Conservation (phyloP, 305 asterid genomes). For the Fraxinus paxiana region DNA sequence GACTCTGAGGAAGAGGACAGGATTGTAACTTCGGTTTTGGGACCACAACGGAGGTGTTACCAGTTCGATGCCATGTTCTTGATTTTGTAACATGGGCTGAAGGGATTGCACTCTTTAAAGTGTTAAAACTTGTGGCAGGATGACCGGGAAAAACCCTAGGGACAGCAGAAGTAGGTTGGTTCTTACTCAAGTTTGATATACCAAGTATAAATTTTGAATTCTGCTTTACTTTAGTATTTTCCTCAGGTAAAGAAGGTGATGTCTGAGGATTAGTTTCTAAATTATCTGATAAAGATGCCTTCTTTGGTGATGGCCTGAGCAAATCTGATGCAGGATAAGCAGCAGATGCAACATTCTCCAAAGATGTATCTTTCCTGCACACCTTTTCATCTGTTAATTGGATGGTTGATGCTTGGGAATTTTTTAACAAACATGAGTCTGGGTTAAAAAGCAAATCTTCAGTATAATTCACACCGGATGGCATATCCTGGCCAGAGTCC, state of each 20-base stretch:
- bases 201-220: constrained; percentile 29
- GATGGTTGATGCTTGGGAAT: constrained; percentile 22
- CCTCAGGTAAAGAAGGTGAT: constrained; percentile 29
- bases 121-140: constrained; percentile 32
- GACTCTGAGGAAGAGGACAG: constrained; percentile 36
- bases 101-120: constrained; percentile 33
- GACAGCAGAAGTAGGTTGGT: constrained; percentile 35
- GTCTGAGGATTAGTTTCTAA: constrained; percentile 25
- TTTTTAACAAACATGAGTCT: constrained; percentile 29
- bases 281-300: constrained; percentile 22
- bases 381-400: constrained; percentile 32
- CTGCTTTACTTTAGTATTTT: constrained; percentile 30
- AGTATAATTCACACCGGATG: constrained; percentile 41
- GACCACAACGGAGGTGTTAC: constrained; percentile 32
- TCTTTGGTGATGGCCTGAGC: constrained; percentile 24
- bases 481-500: constrained; percentile 35
- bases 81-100: constrained; percentile 49
- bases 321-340: constrained; percentile 24
- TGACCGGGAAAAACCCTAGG: constrained; percentile 39
- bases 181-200: constrained; percentile 40
- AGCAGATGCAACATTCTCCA: constrained; percentile 28
- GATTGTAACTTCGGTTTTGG: constrained; percentile 36
- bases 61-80: constrained; percentile 81
- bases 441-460: constrained; percentile 41
- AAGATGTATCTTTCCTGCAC: constrained; percentile 28